phyloP scores from a whole-genome alignment of 2,329 filamentous ascomycete genomes.

The Botryotinia narcissicola region DNA sequence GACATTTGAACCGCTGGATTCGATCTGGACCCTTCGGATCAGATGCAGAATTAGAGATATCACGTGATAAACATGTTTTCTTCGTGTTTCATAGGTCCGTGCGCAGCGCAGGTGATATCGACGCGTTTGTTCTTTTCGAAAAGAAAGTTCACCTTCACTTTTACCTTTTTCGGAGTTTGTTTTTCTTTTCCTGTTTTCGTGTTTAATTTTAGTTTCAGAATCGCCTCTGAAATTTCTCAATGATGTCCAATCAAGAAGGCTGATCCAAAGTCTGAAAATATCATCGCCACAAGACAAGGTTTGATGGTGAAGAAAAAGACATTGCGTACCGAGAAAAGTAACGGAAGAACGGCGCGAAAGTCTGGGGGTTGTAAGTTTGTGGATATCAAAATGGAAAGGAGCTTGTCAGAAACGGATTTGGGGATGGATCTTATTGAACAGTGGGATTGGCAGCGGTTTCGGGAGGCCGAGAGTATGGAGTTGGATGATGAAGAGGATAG shows the following conservation, averaged over 20 bases:
- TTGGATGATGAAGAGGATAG: not conserved
- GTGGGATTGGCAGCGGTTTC: constrained; percentile 12
- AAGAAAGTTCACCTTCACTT: constrained; percentile 7
- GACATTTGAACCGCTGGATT: not conserved
- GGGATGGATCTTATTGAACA: constrained; percentile 10
- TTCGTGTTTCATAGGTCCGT: not conserved
- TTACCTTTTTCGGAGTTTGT: not conserved
- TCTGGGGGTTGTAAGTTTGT: too few species aligned
- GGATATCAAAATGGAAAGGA: not conserved
- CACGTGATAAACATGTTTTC: not conserved
- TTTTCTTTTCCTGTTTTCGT: not conserved
- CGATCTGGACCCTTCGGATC: not conserved
- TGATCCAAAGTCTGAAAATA: not conserved
- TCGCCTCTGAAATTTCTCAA: too few species aligned
- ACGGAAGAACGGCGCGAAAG: not conserved
- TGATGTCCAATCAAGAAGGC: not conserved
- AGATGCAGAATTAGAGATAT: fast-evolving
- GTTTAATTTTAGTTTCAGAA: not conserved
- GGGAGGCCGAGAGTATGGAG: constrained; percentile 10
- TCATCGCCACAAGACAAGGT: not conserved
- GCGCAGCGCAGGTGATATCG: not conserved
- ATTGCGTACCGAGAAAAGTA: not conserved
- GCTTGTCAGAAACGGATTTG: not conserved
- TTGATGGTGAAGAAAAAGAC: not conserved
- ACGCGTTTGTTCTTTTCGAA: constrained; percentile 5